Evolutionary conservation across 306 rosid genomes (phyloP).

Genomic region (Morella rubra): DNA sequence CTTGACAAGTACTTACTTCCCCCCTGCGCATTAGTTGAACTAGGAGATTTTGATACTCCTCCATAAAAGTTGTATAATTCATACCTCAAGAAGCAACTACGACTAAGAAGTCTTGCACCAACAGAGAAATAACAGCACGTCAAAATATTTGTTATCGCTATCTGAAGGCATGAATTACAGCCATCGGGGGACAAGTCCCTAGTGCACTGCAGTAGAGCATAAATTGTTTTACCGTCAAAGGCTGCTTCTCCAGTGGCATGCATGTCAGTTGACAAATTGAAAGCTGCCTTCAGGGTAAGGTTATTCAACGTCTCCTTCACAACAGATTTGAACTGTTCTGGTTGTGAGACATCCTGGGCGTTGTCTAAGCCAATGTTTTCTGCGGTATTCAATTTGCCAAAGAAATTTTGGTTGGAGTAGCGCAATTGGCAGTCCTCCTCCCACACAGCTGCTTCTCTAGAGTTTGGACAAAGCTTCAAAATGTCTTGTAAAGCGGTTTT

Average conservation of each 20-base stretch:
- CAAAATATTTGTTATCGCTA: constrained; percentile 39
- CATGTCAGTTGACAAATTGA: constrained; percentile 35
- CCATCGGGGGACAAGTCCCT: constrained; percentile 46
- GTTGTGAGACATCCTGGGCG: constrained; percentile 25
- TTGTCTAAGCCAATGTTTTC: constrained; percentile 35
- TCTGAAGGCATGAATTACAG: constrained; percentile 47
- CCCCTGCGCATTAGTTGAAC: constrained; percentile 21
- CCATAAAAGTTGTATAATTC: constrained; percentile 53
- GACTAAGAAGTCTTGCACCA: constrained; percentile 59
- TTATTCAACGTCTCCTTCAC: constrained; percentile 37
- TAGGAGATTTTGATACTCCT: constrained; percentile 21
- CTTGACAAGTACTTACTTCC: constrained; percentile 31
- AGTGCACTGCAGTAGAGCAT: constrained; percentile 62
- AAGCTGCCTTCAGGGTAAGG: constrained; percentile 40
- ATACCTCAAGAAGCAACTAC: constrained; percentile 60
- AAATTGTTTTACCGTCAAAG: constrained; percentile 35
- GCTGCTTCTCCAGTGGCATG: constrained; percentile 43
- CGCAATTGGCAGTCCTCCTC: constrained; percentile 59
- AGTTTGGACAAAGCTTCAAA: constrained; percentile 36
- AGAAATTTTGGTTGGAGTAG: constrained; percentile 48
- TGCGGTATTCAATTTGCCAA: constrained; percentile 37
- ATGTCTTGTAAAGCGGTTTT: constrained; percentile 32
- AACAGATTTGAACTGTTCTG: constrained; percentile 28
- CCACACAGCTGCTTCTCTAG: constrained; percentile 52
- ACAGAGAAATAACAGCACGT: constrained; percentile 39